Percentiles rank a stretch among this genome's conserved stretches.
Conservation (phyloP, 441 rosid genomes). For the Jatropha multifida region DNA sequence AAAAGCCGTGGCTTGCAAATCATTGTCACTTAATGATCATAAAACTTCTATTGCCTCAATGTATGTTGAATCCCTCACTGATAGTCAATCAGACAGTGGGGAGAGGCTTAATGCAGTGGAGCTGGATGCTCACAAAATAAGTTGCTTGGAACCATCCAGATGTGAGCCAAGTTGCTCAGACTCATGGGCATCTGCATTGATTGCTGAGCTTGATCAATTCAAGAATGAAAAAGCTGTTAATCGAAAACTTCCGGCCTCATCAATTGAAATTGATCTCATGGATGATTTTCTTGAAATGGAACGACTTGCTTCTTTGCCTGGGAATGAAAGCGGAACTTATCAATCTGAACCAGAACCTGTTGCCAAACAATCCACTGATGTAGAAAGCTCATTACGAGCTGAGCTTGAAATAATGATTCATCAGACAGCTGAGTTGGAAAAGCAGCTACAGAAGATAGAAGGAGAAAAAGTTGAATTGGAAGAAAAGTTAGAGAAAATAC, state of each 20-base stretch:
- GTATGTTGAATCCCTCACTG: slow-evolving; percentile 51
- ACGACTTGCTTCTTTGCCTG: slow-evolving; percentile 71
- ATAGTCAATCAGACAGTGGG: slow-evolving; percentile 77
- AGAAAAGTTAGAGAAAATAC: slow-evolving; percentile 23
- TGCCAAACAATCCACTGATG: slow-evolving; percentile 30
- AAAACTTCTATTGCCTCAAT: slow-evolving; percentile 43
- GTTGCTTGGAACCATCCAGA: slow-evolving; percentile 32
- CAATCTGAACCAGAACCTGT: slow-evolving; percentile 31
- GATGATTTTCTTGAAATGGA: slow-evolving; percentile 99
- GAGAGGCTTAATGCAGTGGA: slow-evolving; percentile 49
- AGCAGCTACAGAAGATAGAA: slow-evolving; percentile 46
- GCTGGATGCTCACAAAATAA: slow-evolving; percentile 34
- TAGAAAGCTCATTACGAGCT: slow-evolving; percentile 44
- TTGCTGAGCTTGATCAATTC: slow-evolving; percentile 48
- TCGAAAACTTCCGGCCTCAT: slow-evolving; percentile 38
- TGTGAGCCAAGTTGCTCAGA: slow-evolving; percentile 43
- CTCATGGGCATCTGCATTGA: slow-evolving; percentile 58
- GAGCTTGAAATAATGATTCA: slow-evolving; percentile 51
- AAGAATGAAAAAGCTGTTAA: slow-evolving; percentile 46
- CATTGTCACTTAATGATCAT: slow-evolving; percentile 40
- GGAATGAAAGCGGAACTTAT: slow-evolving; percentile 35
- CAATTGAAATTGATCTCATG: slow-evolving; percentile 71
- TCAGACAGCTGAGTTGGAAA: slow-evolving; percentile 50
- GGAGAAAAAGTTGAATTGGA: slow-evolving; percentile 37
- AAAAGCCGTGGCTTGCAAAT: slow-evolving; percentile 45